These are phyloP conservation scores for Pseudomassariella vexata DNA, from an alignment of 2,329 filamentous ascomycete genomes.

Conservation along the genomic window DNA sequence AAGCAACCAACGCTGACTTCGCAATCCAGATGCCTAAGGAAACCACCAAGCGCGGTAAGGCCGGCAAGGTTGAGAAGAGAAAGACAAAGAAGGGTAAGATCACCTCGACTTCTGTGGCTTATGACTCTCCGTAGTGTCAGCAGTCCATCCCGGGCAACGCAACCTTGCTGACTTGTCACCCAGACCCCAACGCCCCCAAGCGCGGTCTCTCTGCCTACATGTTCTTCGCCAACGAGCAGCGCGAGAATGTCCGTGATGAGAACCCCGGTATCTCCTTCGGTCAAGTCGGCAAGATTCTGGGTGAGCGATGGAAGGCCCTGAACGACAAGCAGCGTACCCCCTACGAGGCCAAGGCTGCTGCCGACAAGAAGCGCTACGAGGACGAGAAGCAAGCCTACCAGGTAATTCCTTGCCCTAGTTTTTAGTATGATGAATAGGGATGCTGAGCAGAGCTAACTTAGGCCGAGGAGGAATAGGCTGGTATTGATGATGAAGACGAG, in stretches of 20 bases:
- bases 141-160: no score
- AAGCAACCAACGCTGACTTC: conserved; percentile 23
- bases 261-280: conserved; percentile 97
- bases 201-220: conserved; percentile 99
- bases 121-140: no score
- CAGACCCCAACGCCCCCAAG: conserved; percentile 98
- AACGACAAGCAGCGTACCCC: conserved; percentile 87
- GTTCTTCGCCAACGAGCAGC: conserved; percentile 99
- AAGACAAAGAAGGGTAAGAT: conserved; percentile 56
- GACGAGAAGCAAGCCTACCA: conserved; percentile 95
- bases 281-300: conserved; percentile 96
- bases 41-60: conserved; percentile 44
- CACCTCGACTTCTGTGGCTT: neutral
- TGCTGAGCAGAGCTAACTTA: conserved; percentile 16
- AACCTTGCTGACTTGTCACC: conserved; percentile 8
- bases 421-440: conserved; percentile 10
- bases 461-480: conserved; percentile 42
- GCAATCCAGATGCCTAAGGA: conserved; percentile 53
- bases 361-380: conserved; percentile 99
- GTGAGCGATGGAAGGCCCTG: conserved; percentile 97
- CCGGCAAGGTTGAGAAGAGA: conserved; percentile 48
- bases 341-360: conserved; percentile 93
- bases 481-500: conserved; percentile 49
- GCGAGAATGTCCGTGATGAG: conserved; percentile 95
- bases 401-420: conserved; percentile 41